Conservation (phyloP, 257 asterid species). For the Nicotiana attenuata region DNA sequence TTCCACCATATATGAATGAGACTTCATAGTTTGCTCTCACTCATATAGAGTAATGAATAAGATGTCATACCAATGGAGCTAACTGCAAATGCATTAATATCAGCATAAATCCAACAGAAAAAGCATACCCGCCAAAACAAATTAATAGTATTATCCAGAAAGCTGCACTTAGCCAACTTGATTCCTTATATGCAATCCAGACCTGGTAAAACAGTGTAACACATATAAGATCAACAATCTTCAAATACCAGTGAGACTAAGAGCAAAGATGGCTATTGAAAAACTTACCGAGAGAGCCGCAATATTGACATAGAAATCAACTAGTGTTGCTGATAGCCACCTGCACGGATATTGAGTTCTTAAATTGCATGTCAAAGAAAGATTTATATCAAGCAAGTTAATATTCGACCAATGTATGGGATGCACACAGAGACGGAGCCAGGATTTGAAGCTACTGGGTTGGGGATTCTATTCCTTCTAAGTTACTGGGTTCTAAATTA, state of each 20-base stretch:
- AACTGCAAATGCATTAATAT: neutral
- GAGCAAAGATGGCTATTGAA: neutral
- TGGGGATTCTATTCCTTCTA: too few species aligned
- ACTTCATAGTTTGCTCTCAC: neutral
- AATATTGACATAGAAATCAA: conserved; percentile 61
- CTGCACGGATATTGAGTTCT: conserved; percentile 32
- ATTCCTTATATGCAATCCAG: conserved; percentile 83
- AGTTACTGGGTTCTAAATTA: too few species aligned
- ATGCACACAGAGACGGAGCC: too few species aligned
- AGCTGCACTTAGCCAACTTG: conserved; percentile 43
- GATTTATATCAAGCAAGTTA: neutral
- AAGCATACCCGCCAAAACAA: conserved; percentile 67
- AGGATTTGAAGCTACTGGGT: too few species aligned
- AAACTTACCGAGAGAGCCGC: conserved; percentile 59
- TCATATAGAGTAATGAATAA: neutral
- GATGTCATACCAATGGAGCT: neutral
- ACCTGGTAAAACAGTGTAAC: conserved; percentile 38
- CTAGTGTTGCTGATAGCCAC: conserved; percentile 68
- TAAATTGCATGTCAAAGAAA: conserved; percentile 6
- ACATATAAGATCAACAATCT: neutral
- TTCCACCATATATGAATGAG: neutral
- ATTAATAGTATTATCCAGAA: conserved; percentile 61
- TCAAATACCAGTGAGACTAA: neutral
- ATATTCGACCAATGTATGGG: neutral
- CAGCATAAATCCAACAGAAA: neutral